Evolutionary conservation across 345 rosid genomes (phyloP), one percentile per base, ranked within the genome.

Genomic region (Corchorus capsularis): DNA sequence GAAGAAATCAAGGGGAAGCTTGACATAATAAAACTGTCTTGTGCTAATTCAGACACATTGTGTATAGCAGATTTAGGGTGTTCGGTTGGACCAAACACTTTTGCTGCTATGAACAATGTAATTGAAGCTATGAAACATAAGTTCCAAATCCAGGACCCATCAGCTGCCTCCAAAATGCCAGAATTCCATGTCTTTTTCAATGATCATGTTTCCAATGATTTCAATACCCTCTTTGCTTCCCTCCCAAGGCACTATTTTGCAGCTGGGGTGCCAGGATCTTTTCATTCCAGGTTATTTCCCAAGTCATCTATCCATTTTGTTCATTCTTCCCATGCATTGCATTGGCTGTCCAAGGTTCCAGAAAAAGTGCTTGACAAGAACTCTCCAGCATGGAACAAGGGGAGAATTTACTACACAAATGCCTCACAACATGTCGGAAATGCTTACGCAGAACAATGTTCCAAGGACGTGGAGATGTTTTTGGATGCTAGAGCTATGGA

Each of bases 51-150:
- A 22, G 79, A 53, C 61, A 75, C 78, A 41, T 67, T 91, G 17
- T 56, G n/a, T 11, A 64, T 89, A 59, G 93, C 87, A 11, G 93
- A 91, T 71, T 72, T 88, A 79, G 96, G 96, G 70, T 91, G 93
- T 75, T 88, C 92, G 13, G 88, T 83, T 4, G 93, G 96, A 59
- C 89, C 93, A 68, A 91, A 89, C 78, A 87, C 93, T 34, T 62
- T 91, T 65, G 22, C 65, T 13, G 72, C 87, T 32, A 69, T 88
- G 57, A 78, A 85, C 22, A 80, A 85, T 74, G 73, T 89, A 35
- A 52, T 87, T 37, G 77, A 80, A 71, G 84, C 77, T 16, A 60
- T 87, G 14, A 70, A 79, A 79, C 37, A 37, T 20, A 88, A 53
- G 69, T 69, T 49, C 63, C 81, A 19, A 69, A 13, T 83, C 54